These are phyloP conservation scores for Plasmopara viticola DNA, from an alignment of 352 stramenopile genomes.

Conservation along the genomic window DNA sequence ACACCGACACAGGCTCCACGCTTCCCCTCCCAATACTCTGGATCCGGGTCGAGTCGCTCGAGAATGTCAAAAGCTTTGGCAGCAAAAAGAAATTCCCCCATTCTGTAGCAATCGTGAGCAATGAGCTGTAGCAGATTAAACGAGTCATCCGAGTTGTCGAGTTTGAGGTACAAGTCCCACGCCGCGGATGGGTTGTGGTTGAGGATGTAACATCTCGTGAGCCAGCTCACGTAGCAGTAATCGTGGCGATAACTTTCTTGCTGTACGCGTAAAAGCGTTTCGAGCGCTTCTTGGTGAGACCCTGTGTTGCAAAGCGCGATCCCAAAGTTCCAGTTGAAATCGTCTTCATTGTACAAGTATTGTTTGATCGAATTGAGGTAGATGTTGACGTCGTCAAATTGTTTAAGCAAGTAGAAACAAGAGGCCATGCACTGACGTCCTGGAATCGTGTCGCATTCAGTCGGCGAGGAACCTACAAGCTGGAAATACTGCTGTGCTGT, in stretches of 20 bases:
- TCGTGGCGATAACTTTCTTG: conserved; percentile 90
- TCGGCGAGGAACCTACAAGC: conserved; percentile 89
- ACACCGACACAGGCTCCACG: conserved; percentile 92
- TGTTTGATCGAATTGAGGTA: conserved; percentile 96
- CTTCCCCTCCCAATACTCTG: conserved; percentile 96
- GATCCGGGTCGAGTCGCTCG: conserved; percentile 90
- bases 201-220: conserved; percentile 92
- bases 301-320: conserved; percentile 89
- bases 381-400: conserved; percentile 97
- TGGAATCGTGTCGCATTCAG: conserved; percentile 95
- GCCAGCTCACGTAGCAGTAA: conserved; percentile 89
- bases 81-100: conserved; percentile 93
- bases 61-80: conserved; percentile 94
- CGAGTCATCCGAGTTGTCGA: conserved; percentile 92
- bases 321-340: conserved; percentile 98
- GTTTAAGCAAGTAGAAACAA: conserved; percentile 94
- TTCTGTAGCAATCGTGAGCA: conserved; percentile 96
- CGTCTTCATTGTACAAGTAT: conserved; percentile 95
- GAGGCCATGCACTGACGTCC: conserved; percentile 96
- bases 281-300: conserved; percentile 90
- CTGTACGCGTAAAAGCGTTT: conserved; percentile 89
- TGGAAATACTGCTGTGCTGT: conserved; percentile 93
- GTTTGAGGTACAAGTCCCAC: conserved; percentile 96
- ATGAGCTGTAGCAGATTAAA: conserved; percentile 96
- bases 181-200: conserved; percentile 91